A percentile compares a stretch with the other conserved stretches of the same genome.
Evolutionary conservation across 1,284 basidiomycete species (phyloP).

Genomic region (Ganoderma leucocontextum): DNA sequence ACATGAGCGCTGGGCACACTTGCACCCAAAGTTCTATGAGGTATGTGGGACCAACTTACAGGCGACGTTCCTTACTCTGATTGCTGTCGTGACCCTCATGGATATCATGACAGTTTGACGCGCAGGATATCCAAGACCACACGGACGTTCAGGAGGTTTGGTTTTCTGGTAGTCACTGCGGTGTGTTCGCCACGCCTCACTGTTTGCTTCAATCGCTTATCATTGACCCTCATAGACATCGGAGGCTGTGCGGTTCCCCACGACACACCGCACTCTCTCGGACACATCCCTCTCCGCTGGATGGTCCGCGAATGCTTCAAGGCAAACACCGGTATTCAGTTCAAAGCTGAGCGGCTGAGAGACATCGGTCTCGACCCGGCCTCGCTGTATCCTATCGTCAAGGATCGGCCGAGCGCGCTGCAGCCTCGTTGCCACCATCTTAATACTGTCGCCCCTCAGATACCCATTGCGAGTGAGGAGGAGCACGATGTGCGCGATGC

Average conservation of each 20-base stretch:
- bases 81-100: too few species aligned
- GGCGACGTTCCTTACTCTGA: too few species aligned
- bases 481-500: constrained; percentile 55
- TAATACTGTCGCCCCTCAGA: constrained; percentile 1
- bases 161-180: constrained; percentile 60
- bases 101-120: too few species aligned
- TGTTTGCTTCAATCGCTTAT: neutral
- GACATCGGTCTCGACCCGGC: constrained; percentile 56
- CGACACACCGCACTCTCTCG: constrained; percentile 57
- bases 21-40: constrained; percentile 58
- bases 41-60: constrained; percentile 9
- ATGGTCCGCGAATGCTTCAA: constrained; percentile 69
- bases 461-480: constrained; percentile 53
- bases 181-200: constrained; percentile 42
- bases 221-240: constrained; percentile 47
- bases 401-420: constrained; percentile 10
- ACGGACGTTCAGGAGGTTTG: constrained; percentile 55
- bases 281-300: constrained; percentile 69
- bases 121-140: constrained; percentile 50
- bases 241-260: constrained; percentile 65
- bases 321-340: constrained; percentile 46
- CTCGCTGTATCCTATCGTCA: constrained; percentile 42
- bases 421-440: neutral
- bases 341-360: constrained; percentile 51
- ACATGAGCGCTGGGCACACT: constrained; percentile 73